Percentiles rank a stretch among this genome's conserved stretches.
These are phyloP conservation scores for Dictyostelium capitatum DNA, from an alignment of 78 protist genomes.

Conservation along the genomic window DNA sequence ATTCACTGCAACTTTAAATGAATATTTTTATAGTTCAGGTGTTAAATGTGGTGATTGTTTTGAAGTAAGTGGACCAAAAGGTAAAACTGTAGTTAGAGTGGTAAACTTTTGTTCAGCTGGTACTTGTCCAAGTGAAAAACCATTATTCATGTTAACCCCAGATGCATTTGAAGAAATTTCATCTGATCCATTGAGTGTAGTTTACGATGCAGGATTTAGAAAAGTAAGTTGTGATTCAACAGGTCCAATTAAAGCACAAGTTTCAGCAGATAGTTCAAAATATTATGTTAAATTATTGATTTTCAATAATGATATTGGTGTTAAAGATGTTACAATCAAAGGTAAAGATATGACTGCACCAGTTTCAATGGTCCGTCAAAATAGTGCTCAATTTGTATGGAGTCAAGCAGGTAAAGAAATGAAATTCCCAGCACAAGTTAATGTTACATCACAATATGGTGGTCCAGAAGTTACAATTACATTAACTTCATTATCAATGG, in stretches of 20 bases:
- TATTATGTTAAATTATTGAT: conserved; percentile 39
- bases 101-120: conserved; percentile 52
- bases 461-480: background rate
- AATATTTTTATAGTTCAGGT: conserved; percentile 29
- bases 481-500: background rate
- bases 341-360: background rate
- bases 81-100: conserved; percentile 38
- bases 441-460: conserved; percentile 34
- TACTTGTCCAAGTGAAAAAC: conserved; percentile 46
- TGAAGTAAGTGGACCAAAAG: conserved; percentile 57
- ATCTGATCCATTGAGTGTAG: background rate
- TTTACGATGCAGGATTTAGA: conserved; percentile 70
- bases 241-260: conserved; percentile 21
- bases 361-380: conserved; percentile 34
- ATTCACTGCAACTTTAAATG: conserved; percentile 46
- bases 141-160: conserved; percentile 61
- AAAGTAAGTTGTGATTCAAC: conserved; percentile 37
- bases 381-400: conserved; percentile 41
- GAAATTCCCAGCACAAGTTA: conserved; percentile 49
- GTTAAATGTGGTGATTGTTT: conserved; percentile 67
- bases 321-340: conserved; percentile 29
- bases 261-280: conserved; percentile 12
- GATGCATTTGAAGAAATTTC: conserved; percentile 52
- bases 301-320: conserved; percentile 54
- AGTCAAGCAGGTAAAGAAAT: conserved; percentile 12